A percentile compares a stretch with the other conserved stretches of the same genome.
phyloP scores from a whole-genome alignment of 2,329 filamentous ascomycete species.

The Talaromyces verruculosus region DNA sequence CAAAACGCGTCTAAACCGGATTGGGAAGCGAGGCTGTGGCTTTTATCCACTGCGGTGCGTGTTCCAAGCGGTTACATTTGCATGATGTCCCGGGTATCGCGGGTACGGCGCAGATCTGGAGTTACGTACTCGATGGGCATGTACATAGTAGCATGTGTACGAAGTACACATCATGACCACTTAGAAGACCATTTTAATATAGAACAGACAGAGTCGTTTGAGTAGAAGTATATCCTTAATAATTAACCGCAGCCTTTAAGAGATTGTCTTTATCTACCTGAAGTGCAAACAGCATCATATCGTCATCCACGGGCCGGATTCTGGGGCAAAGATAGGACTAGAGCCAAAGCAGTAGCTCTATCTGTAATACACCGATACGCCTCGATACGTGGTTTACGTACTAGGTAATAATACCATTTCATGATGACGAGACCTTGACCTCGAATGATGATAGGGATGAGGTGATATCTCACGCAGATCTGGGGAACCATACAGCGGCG shows the following conservation, averaged over 20 bases:
- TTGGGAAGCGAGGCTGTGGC: conserved; percentile 2
- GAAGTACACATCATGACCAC: neutral
- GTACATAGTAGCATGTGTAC: neutral
- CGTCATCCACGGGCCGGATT: neutral
- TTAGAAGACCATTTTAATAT: neutral
- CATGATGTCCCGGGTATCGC: conserved; percentile 21
- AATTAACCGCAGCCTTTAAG: neutral
- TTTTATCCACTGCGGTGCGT: conserved; percentile 11
- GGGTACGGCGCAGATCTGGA: conserved; percentile 18
- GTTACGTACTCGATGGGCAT: neutral
- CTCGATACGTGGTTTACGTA: neutral
- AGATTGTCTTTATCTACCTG: neutral
- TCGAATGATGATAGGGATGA: conserved; percentile 21
- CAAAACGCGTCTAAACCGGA: neutral
- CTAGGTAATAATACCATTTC: neutral
- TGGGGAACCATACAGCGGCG: conserved; percentile 16
- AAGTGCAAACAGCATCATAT: neutral
- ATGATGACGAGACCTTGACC: conserved; percentile 16
- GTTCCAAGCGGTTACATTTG: conserved; percentile 3
- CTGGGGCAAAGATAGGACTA: conserved; percentile 1
- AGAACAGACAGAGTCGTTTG: neutral
- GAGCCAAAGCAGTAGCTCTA: neutral
- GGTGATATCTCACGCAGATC: conserved; percentile 19
- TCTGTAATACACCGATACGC: neutral
- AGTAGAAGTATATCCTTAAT: neutral